Evolutionary conservation across 768 basidiomycete species (phyloP).

Genomic region (Clathrus columnatus): DNA sequence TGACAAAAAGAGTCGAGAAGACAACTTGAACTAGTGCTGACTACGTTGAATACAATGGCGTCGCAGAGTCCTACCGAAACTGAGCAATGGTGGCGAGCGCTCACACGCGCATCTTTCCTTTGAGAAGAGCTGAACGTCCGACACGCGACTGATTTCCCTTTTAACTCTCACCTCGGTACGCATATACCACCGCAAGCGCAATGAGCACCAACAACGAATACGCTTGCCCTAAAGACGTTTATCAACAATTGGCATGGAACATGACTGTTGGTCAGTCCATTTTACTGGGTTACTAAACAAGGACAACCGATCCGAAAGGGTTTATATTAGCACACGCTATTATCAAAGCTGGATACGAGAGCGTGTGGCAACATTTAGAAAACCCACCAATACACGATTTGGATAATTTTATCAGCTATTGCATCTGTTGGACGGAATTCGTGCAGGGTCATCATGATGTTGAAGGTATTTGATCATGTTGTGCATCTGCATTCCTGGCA

Average conservation of each 20-base stretch:
- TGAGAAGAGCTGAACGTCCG: no score
- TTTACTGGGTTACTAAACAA: no score
- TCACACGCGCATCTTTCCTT: no score
- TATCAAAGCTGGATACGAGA: constrained; percentile 30
- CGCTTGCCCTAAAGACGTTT: neutral
- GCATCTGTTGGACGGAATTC: constrained; percentile 28
- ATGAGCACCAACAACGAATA: no score
- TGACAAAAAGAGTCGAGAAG: no score
- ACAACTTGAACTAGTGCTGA: no score
- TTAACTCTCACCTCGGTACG: neutral
- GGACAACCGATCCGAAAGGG: no score
- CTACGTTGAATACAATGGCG: no score
- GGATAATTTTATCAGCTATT: constrained; percentile 33
- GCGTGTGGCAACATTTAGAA: constrained; percentile 26
- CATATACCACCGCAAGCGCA: neutral
- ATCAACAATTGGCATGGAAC: neutral
- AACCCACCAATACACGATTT: constrained; percentile 28
- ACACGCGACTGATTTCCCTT: neutral
- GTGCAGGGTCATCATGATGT: constrained; percentile 30
- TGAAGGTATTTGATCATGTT: constrained; percentile 19
- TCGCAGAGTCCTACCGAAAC: no score
- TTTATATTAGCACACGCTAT: constrained; percentile 28
- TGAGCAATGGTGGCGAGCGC: no score
- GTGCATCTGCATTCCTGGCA: no score
- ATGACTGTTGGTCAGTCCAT: neutral